phyloP scores from a whole-genome alignment of 2,329 filamentous ascomycete species.

The Teratosphaeria destructans region DNA sequence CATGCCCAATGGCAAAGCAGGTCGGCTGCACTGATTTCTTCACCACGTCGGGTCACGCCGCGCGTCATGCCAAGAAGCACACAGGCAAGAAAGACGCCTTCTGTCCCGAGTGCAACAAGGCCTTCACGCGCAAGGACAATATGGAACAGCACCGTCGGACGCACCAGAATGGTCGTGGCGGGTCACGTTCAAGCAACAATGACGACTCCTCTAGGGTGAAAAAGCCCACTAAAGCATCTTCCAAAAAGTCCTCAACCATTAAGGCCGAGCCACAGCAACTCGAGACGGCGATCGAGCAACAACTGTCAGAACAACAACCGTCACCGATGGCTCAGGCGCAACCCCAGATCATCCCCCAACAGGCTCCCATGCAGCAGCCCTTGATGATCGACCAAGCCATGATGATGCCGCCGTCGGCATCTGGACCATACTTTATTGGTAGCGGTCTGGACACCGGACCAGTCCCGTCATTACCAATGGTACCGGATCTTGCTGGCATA shows the following conservation, averaged over 20 bases:
- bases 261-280: constrained; percentile 20
- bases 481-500: constrained; percentile 17
- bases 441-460: constrained; percentile 22
- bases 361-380: constrained; percentile 8
- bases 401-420: constrained; percentile 13
- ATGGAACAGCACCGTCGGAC: constrained; percentile 80
- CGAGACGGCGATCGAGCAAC: constrained; percentile 26
- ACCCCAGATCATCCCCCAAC: constrained; percentile 6
- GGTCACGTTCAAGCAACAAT: constrained; percentile 28
- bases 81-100: constrained; percentile 69
- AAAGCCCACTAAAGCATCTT: constrained; percentile 29
- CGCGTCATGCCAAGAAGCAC: constrained; percentile 75
- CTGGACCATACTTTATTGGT: constrained; percentile 25
- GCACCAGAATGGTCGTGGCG: constrained; percentile 47
- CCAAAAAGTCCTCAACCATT: constrained; percentile 16
- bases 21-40: constrained; percentile 69
- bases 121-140: constrained; percentile 73
- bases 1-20: constrained; percentile 61
- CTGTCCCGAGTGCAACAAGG: constrained; percentile 62
- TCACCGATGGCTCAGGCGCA: not conserved
- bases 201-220: constrained; percentile 35
- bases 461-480: constrained; percentile 25
- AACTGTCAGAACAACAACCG: constrained; percentile 20
- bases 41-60: constrained; percentile 76
- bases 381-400: constrained; percentile 15